phyloP scores from a whole-genome alignment of 83 land plant species.

The Picea abies region DNA sequence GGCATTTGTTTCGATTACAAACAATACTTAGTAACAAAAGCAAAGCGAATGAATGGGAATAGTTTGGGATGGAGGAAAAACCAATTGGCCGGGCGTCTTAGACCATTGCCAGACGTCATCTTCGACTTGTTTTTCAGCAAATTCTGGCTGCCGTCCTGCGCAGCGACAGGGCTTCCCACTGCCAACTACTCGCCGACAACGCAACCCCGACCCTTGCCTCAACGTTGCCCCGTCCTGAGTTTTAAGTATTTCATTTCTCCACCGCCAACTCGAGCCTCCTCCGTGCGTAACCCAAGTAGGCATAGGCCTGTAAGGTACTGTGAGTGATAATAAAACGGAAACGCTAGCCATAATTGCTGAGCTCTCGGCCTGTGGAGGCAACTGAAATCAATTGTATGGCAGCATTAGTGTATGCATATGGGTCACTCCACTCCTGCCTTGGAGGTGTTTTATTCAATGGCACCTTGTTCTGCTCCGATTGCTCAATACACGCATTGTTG shows the following conservation, averaged over 20 bases:
- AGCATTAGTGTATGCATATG: too few relatives aligned
- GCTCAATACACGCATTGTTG: too few relatives aligned
- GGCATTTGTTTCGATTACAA: too few relatives aligned
- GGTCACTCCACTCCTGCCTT: too few relatives aligned
- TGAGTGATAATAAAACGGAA: neutral
- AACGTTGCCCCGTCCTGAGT: neutral
- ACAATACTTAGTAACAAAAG: too few relatives aligned
- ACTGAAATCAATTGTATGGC: too few relatives aligned
- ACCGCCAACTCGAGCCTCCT: neutral
- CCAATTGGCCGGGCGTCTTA: neutral
- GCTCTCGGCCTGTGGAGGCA: neutral
- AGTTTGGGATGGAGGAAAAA: neutral
- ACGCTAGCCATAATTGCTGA: neutral
- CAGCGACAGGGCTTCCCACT: neutral
- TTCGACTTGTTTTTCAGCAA: neutral
- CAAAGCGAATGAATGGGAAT: neutral
- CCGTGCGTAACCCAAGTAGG: neutral
- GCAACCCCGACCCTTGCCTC: neutral
- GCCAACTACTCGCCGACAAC: neutral
- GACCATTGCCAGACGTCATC: conserved; percentile 4
- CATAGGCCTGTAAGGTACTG: neutral
- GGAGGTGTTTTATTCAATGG: too few relatives aligned
- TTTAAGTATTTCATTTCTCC: neutral
- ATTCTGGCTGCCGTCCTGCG: neutral
- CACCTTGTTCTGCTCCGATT: too few relatives aligned